phyloP scores from a whole-genome alignment of 495 filamentous ascomycete species.

The Podospora appendiculata region DNA sequence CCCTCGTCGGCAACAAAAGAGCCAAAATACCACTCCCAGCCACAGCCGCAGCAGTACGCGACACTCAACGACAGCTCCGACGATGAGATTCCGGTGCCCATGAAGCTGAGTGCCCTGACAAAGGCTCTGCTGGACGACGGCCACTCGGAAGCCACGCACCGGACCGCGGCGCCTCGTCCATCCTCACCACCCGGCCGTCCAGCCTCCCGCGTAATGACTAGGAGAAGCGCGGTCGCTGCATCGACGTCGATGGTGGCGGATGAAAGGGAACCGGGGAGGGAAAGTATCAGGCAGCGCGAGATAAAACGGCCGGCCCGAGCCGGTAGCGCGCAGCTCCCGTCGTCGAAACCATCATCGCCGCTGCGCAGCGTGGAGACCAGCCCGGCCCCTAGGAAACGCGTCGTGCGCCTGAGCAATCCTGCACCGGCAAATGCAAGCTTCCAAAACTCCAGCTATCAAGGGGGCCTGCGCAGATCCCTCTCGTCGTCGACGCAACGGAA shows the following conservation, averaged over 20 bases:
- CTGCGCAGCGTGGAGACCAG: constrained; percentile 29
- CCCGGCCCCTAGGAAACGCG: constrained; percentile 33
- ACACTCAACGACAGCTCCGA: constrained; percentile 60
- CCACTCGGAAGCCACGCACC: constrained; percentile 25
- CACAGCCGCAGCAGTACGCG: constrained; percentile 18
- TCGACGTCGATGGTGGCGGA: constrained; percentile 23
- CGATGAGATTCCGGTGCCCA: constrained; percentile 60
- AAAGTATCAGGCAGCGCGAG: constrained; percentile 14
- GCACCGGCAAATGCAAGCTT: constrained; percentile 17
- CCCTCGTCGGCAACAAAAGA: constrained; percentile 1
- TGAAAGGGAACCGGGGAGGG: constrained; percentile 7
- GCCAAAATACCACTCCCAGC: constrained; percentile 14
- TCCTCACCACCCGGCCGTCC: constrained; percentile 43
- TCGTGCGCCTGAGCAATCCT: constrained; percentile 52
- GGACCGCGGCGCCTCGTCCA: constrained; percentile 42
- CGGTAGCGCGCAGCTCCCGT: constrained; percentile 26
- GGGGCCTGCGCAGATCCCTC: constrained; percentile 27
- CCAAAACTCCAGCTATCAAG: constrained; percentile 18
- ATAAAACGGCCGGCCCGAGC: constrained; percentile 30
- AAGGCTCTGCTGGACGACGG: constrained; percentile 68
- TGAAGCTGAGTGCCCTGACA: constrained; percentile 72
- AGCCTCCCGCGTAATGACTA: constrained; percentile 45
- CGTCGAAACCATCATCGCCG: constrained; percentile 29
- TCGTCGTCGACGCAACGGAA: constrained; percentile 29
- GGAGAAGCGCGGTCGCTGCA: constrained; percentile 24